These are phyloP conservation scores for Fusarium sacchari DNA, from an alignment of 2,329 filamentous ascomycete genomes.

Conservation along the genomic window DNA sequence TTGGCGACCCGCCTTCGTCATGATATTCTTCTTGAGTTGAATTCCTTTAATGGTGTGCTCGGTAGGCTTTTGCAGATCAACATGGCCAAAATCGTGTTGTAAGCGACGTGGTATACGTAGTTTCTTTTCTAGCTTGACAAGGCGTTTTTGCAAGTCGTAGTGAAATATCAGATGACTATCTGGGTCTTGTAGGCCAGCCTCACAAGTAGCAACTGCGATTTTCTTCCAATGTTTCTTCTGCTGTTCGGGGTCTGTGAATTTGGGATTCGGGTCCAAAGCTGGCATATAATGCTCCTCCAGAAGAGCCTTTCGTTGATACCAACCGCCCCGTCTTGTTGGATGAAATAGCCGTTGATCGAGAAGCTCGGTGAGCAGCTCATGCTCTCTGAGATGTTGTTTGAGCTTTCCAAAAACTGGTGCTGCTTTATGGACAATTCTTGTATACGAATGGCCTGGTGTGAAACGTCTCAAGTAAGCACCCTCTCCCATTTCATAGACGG, in stretches of 20 bases:
- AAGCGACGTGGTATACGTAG: constrained; percentile 84
- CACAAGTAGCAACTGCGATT: constrained; percentile 81
- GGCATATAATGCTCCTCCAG: constrained; percentile 97
- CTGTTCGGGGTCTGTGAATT: constrained; percentile 52
- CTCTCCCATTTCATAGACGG: constrained; percentile 82
- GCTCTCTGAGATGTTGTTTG: constrained; percentile 82
- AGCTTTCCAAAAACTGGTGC: constrained; percentile 81
- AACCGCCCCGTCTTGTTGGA: constrained; percentile 82
- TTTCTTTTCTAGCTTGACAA: constrained; percentile 88
- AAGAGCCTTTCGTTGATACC: constrained; percentile 96
- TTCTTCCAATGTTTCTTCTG: constrained; percentile 87
- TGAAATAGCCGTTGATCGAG: constrained; percentile 87
- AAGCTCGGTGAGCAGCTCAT: constrained; percentile 77
- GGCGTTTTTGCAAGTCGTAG: constrained; percentile 91
- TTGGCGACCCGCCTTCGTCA: constrained; percentile 51
- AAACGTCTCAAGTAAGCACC: constrained; percentile 90
- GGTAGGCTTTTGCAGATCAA: constrained; percentile 77
- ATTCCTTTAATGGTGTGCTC: constrained; percentile 82
- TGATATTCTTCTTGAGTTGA: constrained; percentile 73
- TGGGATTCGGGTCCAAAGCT: constrained; percentile 59
- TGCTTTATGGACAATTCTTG: constrained; percentile 90
- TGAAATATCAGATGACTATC: constrained; percentile 93
- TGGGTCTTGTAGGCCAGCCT: constrained; percentile 84
- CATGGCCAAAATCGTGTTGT: constrained; percentile 93
- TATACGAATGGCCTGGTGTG: constrained; percentile 92